phyloP scores from a whole-genome alignment of 331 rosid species.

The Quercus tomentella region DNA sequence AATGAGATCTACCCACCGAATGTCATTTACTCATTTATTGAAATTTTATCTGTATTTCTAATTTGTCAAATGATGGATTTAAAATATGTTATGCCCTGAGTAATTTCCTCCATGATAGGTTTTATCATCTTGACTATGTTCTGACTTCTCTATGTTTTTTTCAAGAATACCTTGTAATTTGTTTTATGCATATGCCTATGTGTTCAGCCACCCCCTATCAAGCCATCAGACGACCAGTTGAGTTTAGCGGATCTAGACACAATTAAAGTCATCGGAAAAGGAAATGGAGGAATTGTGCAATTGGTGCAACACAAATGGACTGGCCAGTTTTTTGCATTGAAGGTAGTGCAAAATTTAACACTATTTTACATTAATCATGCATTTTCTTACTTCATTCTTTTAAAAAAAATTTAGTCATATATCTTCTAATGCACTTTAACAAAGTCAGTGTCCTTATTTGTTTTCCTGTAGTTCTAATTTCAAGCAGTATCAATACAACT shows the following conservation, averaged over 20 bases:
- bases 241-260: slow-evolving; percentile 67
- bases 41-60: not conserved
- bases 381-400: not conserved
- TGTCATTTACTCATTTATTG: not conserved
- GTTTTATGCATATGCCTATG: slow-evolving; percentile 22
- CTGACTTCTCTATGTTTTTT: too few relatives aligned
- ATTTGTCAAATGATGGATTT: not conserved
- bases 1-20: not conserved
- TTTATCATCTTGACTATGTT: not conserved
- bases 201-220: slow-evolving; percentile 90
- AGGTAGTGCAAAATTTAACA: slow-evolving; percentile 47
- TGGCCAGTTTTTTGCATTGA: slow-evolving; percentile 93
- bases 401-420: not conserved
- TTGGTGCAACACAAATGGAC: slow-evolving; percentile 99
- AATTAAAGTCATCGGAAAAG: slow-evolving; percentile 93
- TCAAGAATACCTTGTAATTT: not conserved
- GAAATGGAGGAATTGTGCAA: slow-evolving; percentile 94
- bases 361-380: slow-evolving; percentile 3
- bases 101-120: not conserved
- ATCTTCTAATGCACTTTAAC: not conserved
- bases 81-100: not conserved
- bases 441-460: not conserved
- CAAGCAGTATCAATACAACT: not conserved
- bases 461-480: not conserved
- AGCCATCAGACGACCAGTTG: slow-evolving; percentile 74